phyloP scores from a whole-genome alignment of 139 green algal genomes.

The Coccomyxa sp. region DNA sequence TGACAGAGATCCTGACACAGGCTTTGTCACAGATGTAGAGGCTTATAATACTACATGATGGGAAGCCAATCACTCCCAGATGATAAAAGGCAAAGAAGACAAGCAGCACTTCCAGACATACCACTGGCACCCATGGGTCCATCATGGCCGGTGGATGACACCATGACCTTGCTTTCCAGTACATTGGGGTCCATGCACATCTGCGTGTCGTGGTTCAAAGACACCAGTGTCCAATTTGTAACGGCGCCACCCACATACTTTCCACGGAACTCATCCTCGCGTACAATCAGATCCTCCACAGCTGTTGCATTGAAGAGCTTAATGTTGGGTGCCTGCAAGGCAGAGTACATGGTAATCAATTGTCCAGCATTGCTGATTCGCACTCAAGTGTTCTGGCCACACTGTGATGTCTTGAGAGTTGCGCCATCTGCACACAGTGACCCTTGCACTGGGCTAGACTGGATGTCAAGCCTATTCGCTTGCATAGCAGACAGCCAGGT shows the following conservation, averaged over 20 bases:
- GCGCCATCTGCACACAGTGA: too few relatives aligned
- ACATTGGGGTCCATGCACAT: conserved; percentile 97
- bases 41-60: too few relatives aligned
- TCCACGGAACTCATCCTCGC: conserved; percentile 30
- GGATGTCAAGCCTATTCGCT: too few relatives aligned
- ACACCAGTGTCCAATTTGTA: conserved; percentile 98
- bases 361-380: background rate
- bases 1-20: too few relatives aligned
- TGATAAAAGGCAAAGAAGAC: too few relatives aligned
- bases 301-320: conserved; percentile 98
- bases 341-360: background rate
- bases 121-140: conserved; percentile 89
- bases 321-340: conserved; percentile 79
- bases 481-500: background rate
- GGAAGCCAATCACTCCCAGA: too few relatives aligned
- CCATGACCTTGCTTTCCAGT: conserved; percentile 86
- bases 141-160: conserved; percentile 91
- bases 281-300: conserved; percentile 66
- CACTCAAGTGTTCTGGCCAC: too few relatives aligned
- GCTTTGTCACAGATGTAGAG: too few relatives aligned
- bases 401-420: too few relatives aligned
- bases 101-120: too few relatives aligned
- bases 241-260: conserved; percentile 82
- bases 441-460: too few relatives aligned
- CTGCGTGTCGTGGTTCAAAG: conserved; percentile 95